These are phyloP conservation scores for Immersiporthe knoxdaviesiana DNA, from an alignment of 2,329 filamentous ascomycete species.

Conservation along the genomic window DNA sequence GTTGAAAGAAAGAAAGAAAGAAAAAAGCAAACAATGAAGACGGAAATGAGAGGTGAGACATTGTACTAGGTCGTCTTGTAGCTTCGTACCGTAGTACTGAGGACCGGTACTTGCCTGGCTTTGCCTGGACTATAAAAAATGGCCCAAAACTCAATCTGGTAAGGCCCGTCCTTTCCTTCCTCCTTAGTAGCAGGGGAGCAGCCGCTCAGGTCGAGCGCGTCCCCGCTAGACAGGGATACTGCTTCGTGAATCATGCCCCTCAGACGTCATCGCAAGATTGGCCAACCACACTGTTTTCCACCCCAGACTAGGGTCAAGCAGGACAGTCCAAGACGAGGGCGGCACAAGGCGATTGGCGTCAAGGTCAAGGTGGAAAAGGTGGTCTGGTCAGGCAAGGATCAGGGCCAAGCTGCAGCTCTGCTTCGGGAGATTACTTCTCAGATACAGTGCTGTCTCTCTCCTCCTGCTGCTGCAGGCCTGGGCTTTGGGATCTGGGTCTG, in stretches of 20 bases:
- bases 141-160: neutral
- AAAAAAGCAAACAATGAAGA: neutral
- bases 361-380: neutral
- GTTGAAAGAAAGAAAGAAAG: neutral
- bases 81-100: neutral
- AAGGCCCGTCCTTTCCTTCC: neutral
- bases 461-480: neutral
- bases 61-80: neutral
- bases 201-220: neutral
- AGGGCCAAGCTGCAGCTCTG: neutral
- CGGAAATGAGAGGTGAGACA: neutral
- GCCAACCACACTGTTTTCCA: neutral
- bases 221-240: slow-evolving; percentile 1
- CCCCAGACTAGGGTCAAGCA: neutral
- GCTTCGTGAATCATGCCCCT: neutral
- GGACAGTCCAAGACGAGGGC: neutral
- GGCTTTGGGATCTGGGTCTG: neutral
- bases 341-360: neutral
- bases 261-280: slow-evolving; percentile 5
- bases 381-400: neutral
- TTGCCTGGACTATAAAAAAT: neutral
- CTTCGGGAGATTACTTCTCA: neutral
- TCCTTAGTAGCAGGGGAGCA: neutral
- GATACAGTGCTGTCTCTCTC: no score
- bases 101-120: neutral